Evolutionary conservation across 495 filamentous ascomycete species (phyloP).

Genomic region (Peziza echinospora): DNA sequence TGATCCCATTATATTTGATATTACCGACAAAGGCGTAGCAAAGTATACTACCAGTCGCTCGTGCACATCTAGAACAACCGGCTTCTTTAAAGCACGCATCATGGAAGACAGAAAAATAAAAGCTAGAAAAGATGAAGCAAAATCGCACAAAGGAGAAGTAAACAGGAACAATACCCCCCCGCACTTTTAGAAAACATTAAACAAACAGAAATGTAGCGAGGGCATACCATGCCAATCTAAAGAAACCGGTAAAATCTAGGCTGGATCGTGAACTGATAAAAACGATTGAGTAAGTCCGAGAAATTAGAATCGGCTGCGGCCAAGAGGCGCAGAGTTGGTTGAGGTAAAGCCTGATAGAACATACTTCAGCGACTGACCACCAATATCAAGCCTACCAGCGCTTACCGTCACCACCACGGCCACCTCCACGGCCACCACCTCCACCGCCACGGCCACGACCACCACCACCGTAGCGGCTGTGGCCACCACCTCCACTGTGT

Average conservation of each 20-base stretch:
- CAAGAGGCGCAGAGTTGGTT: slow-evolving; percentile 42
- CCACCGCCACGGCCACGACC: slow-evolving; percentile 43
- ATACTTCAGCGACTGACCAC: too few relatives aligned
- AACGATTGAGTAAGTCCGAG: too few relatives aligned
- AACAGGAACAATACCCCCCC: background rate
- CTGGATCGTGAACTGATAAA: background rate
- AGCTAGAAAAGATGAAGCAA: too few relatives aligned
- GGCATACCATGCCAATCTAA: background rate
- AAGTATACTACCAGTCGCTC: too few relatives aligned
- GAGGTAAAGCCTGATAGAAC: slow-evolving; percentile 32
- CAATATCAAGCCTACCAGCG: too few relatives aligned
- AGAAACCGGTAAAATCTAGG: background rate
- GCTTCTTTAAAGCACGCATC: too few relatives aligned
- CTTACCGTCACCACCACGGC: too few relatives aligned
- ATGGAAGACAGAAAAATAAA: too few relatives aligned
- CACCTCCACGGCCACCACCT: slow-evolving; percentile 37
- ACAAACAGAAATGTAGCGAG: background rate
- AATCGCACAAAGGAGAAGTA: too few relatives aligned
- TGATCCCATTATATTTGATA: too few relatives aligned
- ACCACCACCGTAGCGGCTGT: slow-evolving; percentile 44
- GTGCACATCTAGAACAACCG: too few relatives aligned
- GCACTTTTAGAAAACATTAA: background rate
- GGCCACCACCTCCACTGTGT: slow-evolving; percentile 70
- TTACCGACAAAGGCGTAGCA: too few relatives aligned
- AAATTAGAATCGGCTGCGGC: slow-evolving; percentile 27